A percentile compares a stretch with the other conserved stretches of the same genome.
phyloP scores from a whole-genome alignment of 169 alveolate species.

The Babesia divergens region DNA sequence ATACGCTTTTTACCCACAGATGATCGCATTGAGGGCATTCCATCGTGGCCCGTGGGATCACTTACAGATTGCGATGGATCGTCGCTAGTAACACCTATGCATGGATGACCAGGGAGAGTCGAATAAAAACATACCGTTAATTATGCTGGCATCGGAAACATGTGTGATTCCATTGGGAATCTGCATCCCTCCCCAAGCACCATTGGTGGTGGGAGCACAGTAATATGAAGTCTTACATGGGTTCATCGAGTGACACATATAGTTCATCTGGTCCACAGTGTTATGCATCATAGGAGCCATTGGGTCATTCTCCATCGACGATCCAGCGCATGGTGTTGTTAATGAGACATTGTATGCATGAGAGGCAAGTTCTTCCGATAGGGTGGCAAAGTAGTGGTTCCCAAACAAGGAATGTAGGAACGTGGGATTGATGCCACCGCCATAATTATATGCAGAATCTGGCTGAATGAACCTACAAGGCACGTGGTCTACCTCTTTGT shows the following conservation, averaged over 20 bases:
- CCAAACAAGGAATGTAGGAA: constrained; percentile 7
- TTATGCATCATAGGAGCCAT: background rate
- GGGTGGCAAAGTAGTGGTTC: background rate
- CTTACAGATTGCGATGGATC: too few relatives aligned
- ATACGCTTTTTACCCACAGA: too few relatives aligned
- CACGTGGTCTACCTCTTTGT: constrained; percentile 58
- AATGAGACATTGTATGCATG: too few relatives aligned
- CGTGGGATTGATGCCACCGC: constrained; percentile 46
- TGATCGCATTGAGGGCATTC: too few relatives aligned
- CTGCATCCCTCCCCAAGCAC: background rate
- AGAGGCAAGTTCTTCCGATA: constrained; percentile 22
- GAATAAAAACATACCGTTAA: background rate
- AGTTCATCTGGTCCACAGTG: background rate
- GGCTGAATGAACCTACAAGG: constrained; percentile 59
- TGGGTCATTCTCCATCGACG: background rate
- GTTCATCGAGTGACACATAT: background rate
- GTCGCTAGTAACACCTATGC: too few relatives aligned
- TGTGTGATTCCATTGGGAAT: background rate
- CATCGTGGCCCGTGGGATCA: too few relatives aligned
- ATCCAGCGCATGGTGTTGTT: too few relatives aligned
- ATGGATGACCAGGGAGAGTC: too few relatives aligned
- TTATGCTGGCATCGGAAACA: background rate
- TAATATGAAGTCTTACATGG: background rate
- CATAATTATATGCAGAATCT: constrained; percentile 27
- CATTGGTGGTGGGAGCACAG: background rate